These are phyloP conservation scores for Astrocystis sublimbata DNA, from an alignment of 495 filamentous ascomycete genomes.

Conservation along the genomic window DNA sequence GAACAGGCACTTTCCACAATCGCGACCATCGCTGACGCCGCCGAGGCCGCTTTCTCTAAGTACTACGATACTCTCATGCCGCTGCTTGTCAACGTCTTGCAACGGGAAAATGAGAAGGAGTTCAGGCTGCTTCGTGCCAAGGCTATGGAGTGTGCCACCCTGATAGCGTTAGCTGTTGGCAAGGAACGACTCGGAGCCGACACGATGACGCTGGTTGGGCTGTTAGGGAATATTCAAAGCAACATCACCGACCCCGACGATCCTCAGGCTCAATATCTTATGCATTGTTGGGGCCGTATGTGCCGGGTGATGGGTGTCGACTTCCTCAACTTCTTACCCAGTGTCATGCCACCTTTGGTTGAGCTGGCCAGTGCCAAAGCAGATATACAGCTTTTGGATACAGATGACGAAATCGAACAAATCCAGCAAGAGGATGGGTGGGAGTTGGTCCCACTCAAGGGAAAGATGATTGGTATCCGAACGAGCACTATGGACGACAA, in stretches of 20 bases:
- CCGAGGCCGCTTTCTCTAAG: constrained; percentile 90
- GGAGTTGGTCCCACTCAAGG: constrained; percentile 95
- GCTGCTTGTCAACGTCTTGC: constrained; percentile 82
- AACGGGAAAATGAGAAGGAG: constrained; percentile 88
- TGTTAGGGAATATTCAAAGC: constrained; percentile 83
- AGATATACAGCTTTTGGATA: constrained; percentile 94
- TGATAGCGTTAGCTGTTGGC: constrained; percentile 95
- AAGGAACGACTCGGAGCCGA: constrained; percentile 88
- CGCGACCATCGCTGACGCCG: constrained; percentile 96
- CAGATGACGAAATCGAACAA: constrained; percentile 90
- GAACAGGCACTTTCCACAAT: constrained; percentile 98
- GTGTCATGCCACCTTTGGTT: constrained; percentile 92
- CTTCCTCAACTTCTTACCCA: constrained; percentile 88
- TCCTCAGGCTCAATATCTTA: constrained; percentile 93
- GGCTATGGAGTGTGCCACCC: constrained; percentile 98
- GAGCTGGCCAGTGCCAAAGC: constrained; percentile 92
- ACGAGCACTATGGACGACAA: constrained; percentile 97
- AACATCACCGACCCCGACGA: constrained; percentile 90
- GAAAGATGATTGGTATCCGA: constrained; percentile 97
- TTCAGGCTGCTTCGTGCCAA: constrained; percentile 89
- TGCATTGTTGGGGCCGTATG: constrained; percentile 99
- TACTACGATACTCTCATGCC: constrained; percentile 98
- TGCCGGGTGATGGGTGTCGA: constrained; percentile 87
- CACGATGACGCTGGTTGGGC: constrained; percentile 79
- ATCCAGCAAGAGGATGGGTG: constrained; percentile 95